Evolutionary conservation across 2,329 filamentous ascomycete genomes (phyloP), one percentile per base, ranked within the genome.

Genomic region (Exophiala mesophila): DNA sequence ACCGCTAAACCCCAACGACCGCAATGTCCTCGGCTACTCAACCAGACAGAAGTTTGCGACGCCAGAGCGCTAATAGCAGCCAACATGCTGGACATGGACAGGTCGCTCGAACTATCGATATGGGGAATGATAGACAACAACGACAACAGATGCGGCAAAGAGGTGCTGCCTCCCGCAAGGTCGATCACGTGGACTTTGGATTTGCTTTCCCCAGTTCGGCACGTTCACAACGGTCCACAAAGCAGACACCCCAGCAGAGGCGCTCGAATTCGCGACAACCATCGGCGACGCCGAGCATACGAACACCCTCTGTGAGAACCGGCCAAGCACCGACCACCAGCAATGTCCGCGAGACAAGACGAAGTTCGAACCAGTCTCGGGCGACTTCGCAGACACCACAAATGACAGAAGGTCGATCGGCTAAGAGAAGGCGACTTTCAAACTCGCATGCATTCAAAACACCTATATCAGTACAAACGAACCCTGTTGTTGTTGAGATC

Each of bases 101-200:
- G n/a, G n/a, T n/a, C n/a, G n/a, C n/a, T n/a, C n/a, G n/a, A n/a
- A n/a, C n/a, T n/a, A n/a, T n/a, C n/a, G n/a, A n/a, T n/a, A n/a
- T n/a, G n/a, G n/a, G n/a, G n/a, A n/a, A n/a, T 17, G 24, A 35
- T 10, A 40, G 44, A 21, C 38, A 44, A 30, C 41, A 46, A 21
- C 37, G 41, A 36, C 47, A 37, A 19, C 47, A 42, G 13, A 39
- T 44, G 41, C 48, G 45, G 34, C 45, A 49, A 30, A 38, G 33
- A 31, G 42, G 36, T 23, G 41, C 41, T 17, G 30, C 29, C 37
- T 64, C 67, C 48, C 69, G 69, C 43, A 66, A 68, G 47, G 60
- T 66, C 41, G 71, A 63, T 55, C 68, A 63, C 41, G 64, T 71
- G 3, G 65, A 71, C 49, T 76, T 76, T 52, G 71, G 68, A 12